A percentile compares a stretch with the other conserved stretches of the same genome.
Conservation (phyloP, 1,284 basidiomycete species). For the Rhodotorula sp. region DNA sequence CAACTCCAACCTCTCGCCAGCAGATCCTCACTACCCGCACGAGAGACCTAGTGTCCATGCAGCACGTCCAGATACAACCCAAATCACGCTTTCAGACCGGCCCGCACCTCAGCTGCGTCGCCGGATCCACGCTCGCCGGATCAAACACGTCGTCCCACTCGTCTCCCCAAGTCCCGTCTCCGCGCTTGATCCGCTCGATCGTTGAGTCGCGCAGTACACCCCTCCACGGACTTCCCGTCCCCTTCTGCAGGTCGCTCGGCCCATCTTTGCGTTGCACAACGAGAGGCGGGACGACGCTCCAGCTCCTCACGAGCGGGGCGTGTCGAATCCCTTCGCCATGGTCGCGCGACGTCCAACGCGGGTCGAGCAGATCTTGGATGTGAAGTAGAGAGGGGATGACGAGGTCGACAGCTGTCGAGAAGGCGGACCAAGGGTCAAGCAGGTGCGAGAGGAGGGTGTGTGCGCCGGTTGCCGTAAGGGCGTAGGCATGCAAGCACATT, state of each 20-base stretch:
- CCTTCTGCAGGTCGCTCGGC: slow-evolving; percentile 45
- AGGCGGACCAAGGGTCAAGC: slow-evolving; percentile 44
- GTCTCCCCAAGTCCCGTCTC: slow-evolving; percentile 31
- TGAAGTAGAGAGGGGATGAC: slow-evolving; percentile 64
- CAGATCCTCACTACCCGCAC: not conserved
- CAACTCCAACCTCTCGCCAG: too few relatives aligned
- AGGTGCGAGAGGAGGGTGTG: slow-evolving; percentile 30
- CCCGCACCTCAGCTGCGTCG: slow-evolving; percentile 27
- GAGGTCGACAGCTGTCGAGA: slow-evolving; percentile 43
- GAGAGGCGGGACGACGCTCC: slow-evolving; percentile 46
- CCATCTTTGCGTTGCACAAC: slow-evolving; percentile 46
- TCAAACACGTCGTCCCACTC: slow-evolving; percentile 36
- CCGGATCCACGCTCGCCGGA: slow-evolving; percentile 28
- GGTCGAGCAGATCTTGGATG: slow-evolving; percentile 7
- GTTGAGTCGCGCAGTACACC: slow-evolving; percentile 47
- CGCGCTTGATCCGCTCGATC: slow-evolving; percentile 43
- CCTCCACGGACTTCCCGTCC: slow-evolving; percentile 45
- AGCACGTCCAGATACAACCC: not conserved
- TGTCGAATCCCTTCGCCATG: not conserved
- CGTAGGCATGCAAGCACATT: slow-evolving; percentile 45
- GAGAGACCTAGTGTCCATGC: not conserved
- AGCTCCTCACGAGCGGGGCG: slow-evolving; percentile 33
- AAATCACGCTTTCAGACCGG: not conserved
- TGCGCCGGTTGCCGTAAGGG: slow-evolving; percentile 41
- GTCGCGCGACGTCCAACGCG: slow-evolving; percentile 61